Percentiles rank a stretch among this genome's conserved stretches.
Evolutionary conservation across 805 yeast genomes (phyloP).

Genomic region (Spathaspora gorwiae): DNA sequence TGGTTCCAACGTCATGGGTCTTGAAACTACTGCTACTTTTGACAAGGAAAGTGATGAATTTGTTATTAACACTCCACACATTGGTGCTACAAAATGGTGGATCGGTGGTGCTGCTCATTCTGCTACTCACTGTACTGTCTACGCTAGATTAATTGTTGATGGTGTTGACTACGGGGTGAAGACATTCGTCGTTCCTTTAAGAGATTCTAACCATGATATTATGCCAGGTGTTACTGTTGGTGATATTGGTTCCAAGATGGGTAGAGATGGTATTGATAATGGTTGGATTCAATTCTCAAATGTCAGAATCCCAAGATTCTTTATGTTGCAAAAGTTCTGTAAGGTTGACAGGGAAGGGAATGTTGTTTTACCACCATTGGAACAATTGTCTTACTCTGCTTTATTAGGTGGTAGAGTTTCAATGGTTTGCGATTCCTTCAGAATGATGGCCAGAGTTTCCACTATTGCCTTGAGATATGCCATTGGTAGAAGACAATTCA

Average conservation of each 20-base stretch:
- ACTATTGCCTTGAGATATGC: constrained; percentile 44
- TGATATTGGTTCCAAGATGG: constrained; percentile 47
- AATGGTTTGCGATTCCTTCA: constrained; percentile 42
- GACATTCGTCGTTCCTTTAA: constrained; percentile 43
- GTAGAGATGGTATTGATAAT: constrained; percentile 46
- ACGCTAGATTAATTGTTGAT: constrained; percentile 41
- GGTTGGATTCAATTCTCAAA: constrained; percentile 46
- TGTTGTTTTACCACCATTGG: constrained; percentile 41
- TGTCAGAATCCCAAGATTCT: constrained; percentile 41
- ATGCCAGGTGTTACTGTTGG: constrained; percentile 43
- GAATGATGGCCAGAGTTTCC: constrained; percentile 38
- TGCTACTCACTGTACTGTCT: constrained; percentile 37
- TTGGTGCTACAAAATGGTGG: constrained; percentile 50
- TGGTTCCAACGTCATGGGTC: constrained; percentile 55
- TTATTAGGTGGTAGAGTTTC: constrained; percentile 43
- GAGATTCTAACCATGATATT: constrained; percentile 39
- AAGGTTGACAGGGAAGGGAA: constrained; percentile 37
- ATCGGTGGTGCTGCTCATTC: constrained; percentile 49
- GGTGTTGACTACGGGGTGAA: constrained; percentile 45
- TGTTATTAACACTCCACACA: constrained; percentile 42
- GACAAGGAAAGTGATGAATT: constrained; percentile 39
- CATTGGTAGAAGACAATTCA: constrained; percentile 43
- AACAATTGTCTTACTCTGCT: constrained; percentile 41
- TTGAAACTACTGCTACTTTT: constrained; percentile 50
- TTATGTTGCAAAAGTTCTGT: constrained; percentile 44